phyloP scores from a whole-genome alignment of 306 rosid species.

The Hylodesmum podocarpum region DNA sequence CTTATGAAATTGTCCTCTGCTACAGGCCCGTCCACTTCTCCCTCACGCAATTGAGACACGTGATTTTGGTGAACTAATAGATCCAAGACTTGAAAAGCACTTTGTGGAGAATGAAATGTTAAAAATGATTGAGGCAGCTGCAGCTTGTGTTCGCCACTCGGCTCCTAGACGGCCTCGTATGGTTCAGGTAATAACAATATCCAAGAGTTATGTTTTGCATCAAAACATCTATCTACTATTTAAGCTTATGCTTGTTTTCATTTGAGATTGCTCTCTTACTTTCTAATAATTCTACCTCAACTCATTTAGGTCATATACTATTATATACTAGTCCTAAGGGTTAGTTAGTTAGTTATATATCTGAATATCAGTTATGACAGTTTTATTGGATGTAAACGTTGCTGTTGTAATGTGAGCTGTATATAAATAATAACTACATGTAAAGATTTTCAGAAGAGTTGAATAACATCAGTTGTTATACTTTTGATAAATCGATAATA shows the following conservation, averaged over 20 bases:
- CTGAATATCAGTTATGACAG: neutral
- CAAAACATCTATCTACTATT: neutral
- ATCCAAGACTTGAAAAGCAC: conserved; percentile 63
- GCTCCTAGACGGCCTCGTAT: conserved; percentile 88
- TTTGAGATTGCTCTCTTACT: neutral
- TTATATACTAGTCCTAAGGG: neutral
- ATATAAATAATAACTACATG: neutral
- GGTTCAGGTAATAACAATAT: conserved; percentile 67
- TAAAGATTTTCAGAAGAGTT: neutral
- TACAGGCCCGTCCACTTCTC: conserved; percentile 88
- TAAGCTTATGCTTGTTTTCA: neutral
- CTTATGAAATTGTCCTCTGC: conserved; percentile 23
- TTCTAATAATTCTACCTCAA: neutral
- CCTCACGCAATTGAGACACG: conserved; percentile 67
- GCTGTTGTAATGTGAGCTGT: neutral
- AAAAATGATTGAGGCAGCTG: conserved; percentile 92
- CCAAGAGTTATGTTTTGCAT: neutral
- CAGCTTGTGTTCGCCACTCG: conserved; percentile 93
- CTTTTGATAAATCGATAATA: neutral
- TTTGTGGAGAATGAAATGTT: conserved; percentile 77
- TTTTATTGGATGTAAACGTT: neutral
- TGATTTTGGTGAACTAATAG: conserved; percentile 53
- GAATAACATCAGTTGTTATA: neutral
- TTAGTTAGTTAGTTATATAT: neutral
- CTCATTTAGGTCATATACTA: neutral